Base-by-base conservation (phyloP, 306 rosid genomes). In the Prunus mongolica region DNA sequence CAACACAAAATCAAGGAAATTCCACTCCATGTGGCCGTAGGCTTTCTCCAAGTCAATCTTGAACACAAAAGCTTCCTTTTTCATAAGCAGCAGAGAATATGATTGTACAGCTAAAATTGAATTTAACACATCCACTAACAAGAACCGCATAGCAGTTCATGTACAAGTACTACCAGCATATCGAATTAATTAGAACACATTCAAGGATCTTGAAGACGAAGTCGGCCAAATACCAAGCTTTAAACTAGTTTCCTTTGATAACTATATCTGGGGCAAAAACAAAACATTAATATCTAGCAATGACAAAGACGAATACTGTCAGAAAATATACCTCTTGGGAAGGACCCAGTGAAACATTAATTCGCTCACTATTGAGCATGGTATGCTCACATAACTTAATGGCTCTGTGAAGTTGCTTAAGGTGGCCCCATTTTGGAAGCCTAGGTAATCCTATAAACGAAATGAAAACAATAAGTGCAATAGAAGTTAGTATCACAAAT, bases 371-470 rank as follows among this genome's bases (percentile, higher is more conserved):
- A 65, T 79, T 76, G 78, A 94, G 95, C 85, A 92, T 57, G 28
- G 70, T 76, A 82, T 72, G 84, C 79, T 92, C 96, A 66, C 94
- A 92, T 82, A 86, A 80, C 90, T 89, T 92, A 84, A 94, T 92
- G 76, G 97, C 92, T 74, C 41, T 78, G 68, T 94, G 98, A 84
- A 94, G 97, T 45, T 91, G 95, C 87, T 90, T 91, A 56, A 94
- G 98, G 84, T 94, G 98, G 69, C 90, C 93, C 98, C 98, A 94
- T 80, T 94, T 94, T 68, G 98, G 98, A 78, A 85, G 80, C 83
- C 95, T 92, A 27, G 97, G 96, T 73, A 94, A 80, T 76, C 98
- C 98, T 93, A 73, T 57, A 44, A 71, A 69, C 30, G 3, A 79
- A 47, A 46, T 12, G 38, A 69, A 44, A 76, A 52, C 51, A 69